Evolutionary conservation across 805 yeast genomes (phyloP), one percentile per base, ranked within the genome.

Genomic region (Lipomyces orientalis): DNA sequence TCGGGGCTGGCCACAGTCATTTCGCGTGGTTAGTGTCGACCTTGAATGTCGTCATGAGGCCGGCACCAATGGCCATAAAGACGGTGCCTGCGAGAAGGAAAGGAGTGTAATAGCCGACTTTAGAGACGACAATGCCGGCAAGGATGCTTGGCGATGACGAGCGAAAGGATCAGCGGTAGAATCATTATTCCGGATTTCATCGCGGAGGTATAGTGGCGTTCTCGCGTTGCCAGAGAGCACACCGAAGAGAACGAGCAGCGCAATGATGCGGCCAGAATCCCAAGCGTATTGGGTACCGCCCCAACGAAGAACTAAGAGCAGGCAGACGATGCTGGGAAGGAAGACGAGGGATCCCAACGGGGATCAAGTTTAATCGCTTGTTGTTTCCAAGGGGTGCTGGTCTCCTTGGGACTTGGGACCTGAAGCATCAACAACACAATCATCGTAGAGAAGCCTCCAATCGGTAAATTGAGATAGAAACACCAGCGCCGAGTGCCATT

Each of bases 121-220:
- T 72, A 0, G 84, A 76, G 22, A 86, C 82, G 22, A 84, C 62
- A 54, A 74, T 75, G 0, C 90, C 89, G 0, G 83, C 79, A 14
- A 79, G 58, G 1, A 82, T 76, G 9, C 88, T 82, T 59, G n/a
- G 76, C 70, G 0, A 78, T 19, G 0, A 87, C 79, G 78, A 87
- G 61, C 71, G 78, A 73, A 9, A 84, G 66, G 5, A 86, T 85
- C 68, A 82, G 75, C 0, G 87, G 82, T 31, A 86, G 69, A 14
- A 79, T 71, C 46, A 83, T 75, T 4, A 80, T 72, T 0, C 87
- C 79, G 0, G 84, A 75, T 39, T 83, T 80, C 85, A 62, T 82
- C 88, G 73, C 58, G 84, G 75, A 6, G 89, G 89, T 60, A 86
- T 77, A 85, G 86, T 83, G 4, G 89, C 88, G 33, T 84, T 75